These are phyloP conservation scores for Aphelidium insulamus DNA, from an alignment of 371 early-diverging fungal genomes.

Conservation along the genomic window DNA sequence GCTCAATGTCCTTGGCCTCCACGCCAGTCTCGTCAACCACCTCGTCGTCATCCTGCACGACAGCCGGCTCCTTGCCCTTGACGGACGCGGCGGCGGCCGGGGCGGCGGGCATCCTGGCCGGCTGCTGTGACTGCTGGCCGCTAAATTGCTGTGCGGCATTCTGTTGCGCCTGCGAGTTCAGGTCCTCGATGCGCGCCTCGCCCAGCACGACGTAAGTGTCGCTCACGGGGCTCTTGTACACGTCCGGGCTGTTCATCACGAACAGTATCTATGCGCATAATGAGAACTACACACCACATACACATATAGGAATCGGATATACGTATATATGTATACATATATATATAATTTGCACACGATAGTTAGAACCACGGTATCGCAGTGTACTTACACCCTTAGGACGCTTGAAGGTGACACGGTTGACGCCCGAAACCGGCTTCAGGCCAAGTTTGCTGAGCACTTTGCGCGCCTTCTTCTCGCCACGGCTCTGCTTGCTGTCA, in stretches of 20 bases:
- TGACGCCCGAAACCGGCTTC: constrained; percentile 63
- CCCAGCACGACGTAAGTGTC: constrained; percentile 94
- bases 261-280: constrained; percentile 34
- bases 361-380: neutral
- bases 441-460: constrained; percentile 78
- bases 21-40: constrained; percentile 45
- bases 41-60: constrained; percentile 29
- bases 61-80: constrained; percentile 25
- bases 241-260: constrained; percentile 72
- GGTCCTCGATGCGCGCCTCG: constrained; percentile 74
- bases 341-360: neutral
- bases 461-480: constrained; percentile 92
- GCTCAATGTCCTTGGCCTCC: constrained; percentile 74
- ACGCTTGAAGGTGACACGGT: constrained; percentile 75
- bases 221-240: constrained; percentile 67
- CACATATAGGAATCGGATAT: too few relatives aligned
- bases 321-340: too few relatives aligned
- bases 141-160: constrained; percentile 36
- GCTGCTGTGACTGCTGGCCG: constrained; percentile 17
- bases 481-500: constrained; percentile 37
- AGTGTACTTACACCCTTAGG: constrained; percentile 37
- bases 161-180: constrained; percentile 44
- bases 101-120: constrained; percentile 19
- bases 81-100: constrained; percentile 10
- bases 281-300: too few relatives aligned